These are phyloP conservation scores for Fomitopsis pinicola DNA, from an alignment of 1,284 basidiomycete genomes.

Conservation along the genomic window DNA sequence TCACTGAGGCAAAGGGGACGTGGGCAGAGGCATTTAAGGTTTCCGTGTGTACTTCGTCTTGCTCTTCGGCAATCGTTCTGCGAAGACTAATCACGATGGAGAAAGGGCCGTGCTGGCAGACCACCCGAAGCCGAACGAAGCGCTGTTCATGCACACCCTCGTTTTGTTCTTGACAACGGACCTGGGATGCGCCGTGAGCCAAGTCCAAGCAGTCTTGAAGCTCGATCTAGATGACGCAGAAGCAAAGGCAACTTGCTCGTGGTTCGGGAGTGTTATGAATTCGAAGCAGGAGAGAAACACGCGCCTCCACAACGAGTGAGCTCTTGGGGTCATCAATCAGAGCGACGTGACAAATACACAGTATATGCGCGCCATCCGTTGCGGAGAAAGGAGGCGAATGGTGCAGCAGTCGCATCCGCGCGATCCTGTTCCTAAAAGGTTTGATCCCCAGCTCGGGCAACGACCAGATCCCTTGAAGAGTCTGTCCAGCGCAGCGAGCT, in stretches of 20 bases:
- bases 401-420: too few relatives aligned
- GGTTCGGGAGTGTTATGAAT: conserved; percentile 4
- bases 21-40: conserved; percentile 10
- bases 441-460: too few relatives aligned
- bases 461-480: too few relatives aligned
- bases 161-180: conserved; percentile 12
- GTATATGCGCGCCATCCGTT: too few relatives aligned
- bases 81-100: neutral
- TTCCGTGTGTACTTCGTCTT: conserved; percentile 9
- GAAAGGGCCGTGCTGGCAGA: conserved; percentile 4
- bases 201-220: conserved; percentile 4
- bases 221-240: conserved; percentile 13
- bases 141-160: conserved; percentile 7
- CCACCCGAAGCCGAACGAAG: conserved; percentile 2
- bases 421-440: too few relatives aligned
- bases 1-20: conserved; percentile 7
- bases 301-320: neutral
- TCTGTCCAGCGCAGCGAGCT: too few relatives aligned
- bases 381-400: too few relatives aligned
- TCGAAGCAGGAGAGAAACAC: conserved; percentile 10
- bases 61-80: neutral
- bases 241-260: conserved; percentile 4
- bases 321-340: too few relatives aligned
- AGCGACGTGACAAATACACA: too few relatives aligned
- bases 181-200: conserved; percentile 3